A percentile compares a stretch with the other conserved stretches of the same genome.
Conservation (phyloP, 331 rosid species). For the Rosa hybrid region DNA sequence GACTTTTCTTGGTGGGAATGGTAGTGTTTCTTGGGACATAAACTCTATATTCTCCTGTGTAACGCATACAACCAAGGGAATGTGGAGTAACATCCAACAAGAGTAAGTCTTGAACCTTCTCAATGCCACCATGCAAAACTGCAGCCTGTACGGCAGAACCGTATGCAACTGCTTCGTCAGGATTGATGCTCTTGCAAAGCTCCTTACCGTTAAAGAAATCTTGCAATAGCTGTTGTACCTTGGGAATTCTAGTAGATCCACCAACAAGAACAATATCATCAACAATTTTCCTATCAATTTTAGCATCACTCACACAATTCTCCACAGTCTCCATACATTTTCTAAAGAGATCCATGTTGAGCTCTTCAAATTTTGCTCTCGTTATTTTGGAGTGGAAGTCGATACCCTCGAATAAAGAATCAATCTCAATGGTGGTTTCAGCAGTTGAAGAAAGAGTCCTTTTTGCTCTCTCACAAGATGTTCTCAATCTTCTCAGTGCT, state of each 20-base stretch:
- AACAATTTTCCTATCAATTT: neutral
- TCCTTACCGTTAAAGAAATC: neutral
- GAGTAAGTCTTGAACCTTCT: neutral
- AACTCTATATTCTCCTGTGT: fast-evolving
- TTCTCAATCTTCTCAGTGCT: no score
- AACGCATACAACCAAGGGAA: neutral
- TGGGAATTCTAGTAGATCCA: neutral
- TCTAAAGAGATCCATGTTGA: neutral
- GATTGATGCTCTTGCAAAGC: neutral
- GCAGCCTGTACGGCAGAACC: neutral
- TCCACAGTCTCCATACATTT: neutral
- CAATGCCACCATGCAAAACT: neutral
- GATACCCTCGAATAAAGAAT: neutral
- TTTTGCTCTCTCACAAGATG: neutral
- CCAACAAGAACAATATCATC: neutral
- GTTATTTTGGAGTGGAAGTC: neutral
- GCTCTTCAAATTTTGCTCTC: neutral
- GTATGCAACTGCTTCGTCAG: neutral
- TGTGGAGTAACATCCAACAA: neutral
- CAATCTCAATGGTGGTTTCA: neutral
- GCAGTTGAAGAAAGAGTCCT: neutral
- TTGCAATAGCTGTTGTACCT: neutral
- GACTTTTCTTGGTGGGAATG: neutral
- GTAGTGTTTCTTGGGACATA: neutral
- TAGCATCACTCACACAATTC: neutral